Evolutionary conservation across 768 basidiomycete genomes (phyloP).

Genomic region (Mycena floridula): DNA sequence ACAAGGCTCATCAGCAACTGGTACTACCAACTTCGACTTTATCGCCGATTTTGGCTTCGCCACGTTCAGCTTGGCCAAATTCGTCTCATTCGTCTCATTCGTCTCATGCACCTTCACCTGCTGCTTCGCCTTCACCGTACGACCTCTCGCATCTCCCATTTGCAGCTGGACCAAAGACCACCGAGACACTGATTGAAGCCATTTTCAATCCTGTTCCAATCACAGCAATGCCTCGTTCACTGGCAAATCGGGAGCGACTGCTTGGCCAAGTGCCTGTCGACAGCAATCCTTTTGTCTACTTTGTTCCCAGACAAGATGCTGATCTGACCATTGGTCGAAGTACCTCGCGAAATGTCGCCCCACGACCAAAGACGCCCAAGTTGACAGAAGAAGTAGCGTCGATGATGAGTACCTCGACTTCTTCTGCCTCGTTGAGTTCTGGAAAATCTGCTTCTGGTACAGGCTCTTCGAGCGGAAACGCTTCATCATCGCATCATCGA

Average conservation of each 20-base stretch:
- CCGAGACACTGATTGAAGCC: conserved; percentile 71
- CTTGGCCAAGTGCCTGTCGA: background rate
- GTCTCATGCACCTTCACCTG: background rate
- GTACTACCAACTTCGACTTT: conserved; percentile 1
- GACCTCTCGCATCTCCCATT: conserved; percentile 40
- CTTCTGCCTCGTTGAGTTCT: too few relatives aligned
- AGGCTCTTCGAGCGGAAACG: too few relatives aligned
- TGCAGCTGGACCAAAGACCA: conserved; percentile 55
- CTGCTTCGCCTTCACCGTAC: too few relatives aligned
- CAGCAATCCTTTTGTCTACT: conserved; percentile 1
- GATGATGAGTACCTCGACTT: too few relatives aligned
- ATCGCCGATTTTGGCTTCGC: background rate
- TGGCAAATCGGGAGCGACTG: background rate
- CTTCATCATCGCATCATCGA: too few relatives aligned
- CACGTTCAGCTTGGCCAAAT: background rate
- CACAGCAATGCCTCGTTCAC: conserved; percentile 19
- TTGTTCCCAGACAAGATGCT: background rate
- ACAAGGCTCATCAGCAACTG: too few relatives aligned
- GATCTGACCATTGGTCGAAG: background rate
- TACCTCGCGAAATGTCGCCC: background rate
- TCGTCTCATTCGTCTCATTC: background rate
- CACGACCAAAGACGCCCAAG: too few relatives aligned
- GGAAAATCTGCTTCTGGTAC: too few relatives aligned
- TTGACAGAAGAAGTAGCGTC: too few relatives aligned
- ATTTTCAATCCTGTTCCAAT: conserved; percentile 69